Conservation (phyloP, 306 rosid genomes). For the Biancaea sappan region DNA sequence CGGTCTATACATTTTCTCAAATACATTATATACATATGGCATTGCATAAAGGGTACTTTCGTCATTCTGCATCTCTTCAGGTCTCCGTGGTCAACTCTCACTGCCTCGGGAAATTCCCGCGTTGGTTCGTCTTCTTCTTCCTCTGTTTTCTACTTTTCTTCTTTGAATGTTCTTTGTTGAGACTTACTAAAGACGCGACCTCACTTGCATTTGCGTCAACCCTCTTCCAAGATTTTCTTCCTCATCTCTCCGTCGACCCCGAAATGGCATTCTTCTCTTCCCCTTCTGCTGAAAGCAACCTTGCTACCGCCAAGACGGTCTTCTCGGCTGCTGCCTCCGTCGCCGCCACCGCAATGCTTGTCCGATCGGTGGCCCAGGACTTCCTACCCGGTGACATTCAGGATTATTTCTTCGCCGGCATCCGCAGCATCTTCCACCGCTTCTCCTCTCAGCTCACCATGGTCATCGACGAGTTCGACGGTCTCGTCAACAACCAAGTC, state of each 20-base stretch:
- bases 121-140: neutral
- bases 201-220: neutral
- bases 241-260: neutral
- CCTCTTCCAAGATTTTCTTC: neutral
- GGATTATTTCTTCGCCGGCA: conserved; percentile 29
- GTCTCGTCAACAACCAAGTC: conserved; percentile 57
- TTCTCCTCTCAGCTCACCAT: conserved; percentile 62
- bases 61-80: neutral
- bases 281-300: conserved; percentile 37
- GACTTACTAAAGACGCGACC: neutral
- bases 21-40: neutral
- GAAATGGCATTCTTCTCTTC: conserved; percentile 43
- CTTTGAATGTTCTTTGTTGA: neutral
- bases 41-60: neutral
- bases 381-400: conserved; percentile 55
- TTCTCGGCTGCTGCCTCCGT: conserved; percentile 62
- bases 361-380: conserved; percentile 55
- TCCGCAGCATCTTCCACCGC: conserved; percentile 31
- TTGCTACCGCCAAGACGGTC: conserved; percentile 56
- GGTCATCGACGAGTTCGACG: conserved; percentile 70
- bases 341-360: conserved; percentile 59
- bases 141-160: neutral
- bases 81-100: neutral
- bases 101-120: neutral
- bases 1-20: neutral